These are phyloP conservation scores for Calycina herbarum DNA, from an alignment of 2,329 filamentous ascomycete species.

Conservation along the genomic window DNA sequence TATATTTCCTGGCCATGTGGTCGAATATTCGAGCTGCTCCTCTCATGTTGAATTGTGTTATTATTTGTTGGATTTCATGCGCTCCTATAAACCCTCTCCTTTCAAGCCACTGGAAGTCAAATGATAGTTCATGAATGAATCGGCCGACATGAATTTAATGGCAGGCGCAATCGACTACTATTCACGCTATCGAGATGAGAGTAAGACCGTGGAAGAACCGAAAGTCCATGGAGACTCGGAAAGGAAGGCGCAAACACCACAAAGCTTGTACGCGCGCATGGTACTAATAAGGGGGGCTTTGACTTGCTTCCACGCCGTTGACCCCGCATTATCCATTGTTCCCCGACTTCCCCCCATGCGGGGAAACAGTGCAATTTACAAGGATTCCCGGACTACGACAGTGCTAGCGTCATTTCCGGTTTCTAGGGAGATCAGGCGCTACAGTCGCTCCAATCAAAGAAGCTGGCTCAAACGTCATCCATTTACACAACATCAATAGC, in stretches of 20 bases:
- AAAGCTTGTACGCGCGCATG: constrained; percentile 20
- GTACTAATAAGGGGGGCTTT: not conserved
- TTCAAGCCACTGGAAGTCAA: not conserved
- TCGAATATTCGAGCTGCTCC: not conserved
- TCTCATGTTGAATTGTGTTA: not conserved
- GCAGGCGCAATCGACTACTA: too few relatives aligned
- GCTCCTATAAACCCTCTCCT: not conserved
- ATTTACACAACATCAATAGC: not conserved
- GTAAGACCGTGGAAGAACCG: constrained; percentile 20
- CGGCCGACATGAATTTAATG: too few relatives aligned
- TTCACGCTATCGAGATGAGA: constrained; percentile 13
- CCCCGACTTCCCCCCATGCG: not conserved
- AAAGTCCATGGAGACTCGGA: not conserved
- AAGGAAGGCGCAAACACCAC: constrained; percentile 2
- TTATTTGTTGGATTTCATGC: not conserved
- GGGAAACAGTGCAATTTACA: constrained; percentile 9
- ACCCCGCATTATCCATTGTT: constrained; percentile 18
- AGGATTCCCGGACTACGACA: not conserved
- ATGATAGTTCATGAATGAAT: not conserved
- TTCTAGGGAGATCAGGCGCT: constrained; percentile 6
- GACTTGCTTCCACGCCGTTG: constrained; percentile 1
- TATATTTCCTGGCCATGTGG: not conserved
- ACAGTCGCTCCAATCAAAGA: constrained; percentile 27
- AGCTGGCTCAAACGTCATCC: constrained; percentile 20
- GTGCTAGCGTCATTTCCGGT: not conserved